phyloP scores from a whole-genome alignment of 1,284 basidiomycete species.

The Ustilago crameri region DNA sequence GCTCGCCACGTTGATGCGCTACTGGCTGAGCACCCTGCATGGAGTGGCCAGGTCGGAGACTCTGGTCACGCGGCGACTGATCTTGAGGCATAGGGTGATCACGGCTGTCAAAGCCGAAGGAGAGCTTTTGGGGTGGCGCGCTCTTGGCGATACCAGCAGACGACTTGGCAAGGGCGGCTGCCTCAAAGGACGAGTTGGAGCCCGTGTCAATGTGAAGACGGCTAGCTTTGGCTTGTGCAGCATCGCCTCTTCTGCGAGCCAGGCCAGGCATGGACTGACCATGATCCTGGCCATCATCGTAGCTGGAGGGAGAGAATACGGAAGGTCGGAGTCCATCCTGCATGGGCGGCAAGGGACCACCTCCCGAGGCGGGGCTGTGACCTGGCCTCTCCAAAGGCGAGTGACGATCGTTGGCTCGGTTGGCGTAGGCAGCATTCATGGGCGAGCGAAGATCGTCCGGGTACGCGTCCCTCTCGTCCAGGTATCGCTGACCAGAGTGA shows the following conservation, averaged over 20 bases:
- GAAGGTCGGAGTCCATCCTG: conserved; percentile 40
- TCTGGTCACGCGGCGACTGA: conserved; percentile 17
- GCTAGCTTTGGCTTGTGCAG: conserved; percentile 61
- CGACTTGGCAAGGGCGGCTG: conserved; percentile 8
- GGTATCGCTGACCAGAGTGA: conserved; percentile 27
- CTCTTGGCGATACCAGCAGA: conserved; percentile 48
- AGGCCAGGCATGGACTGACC: conserved; percentile 42
- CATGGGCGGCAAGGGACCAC: conserved; percentile 38
- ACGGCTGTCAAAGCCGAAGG: conserved; percentile 48
- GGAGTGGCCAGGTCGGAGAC: conserved; percentile 19
- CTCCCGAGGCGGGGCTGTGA: conserved; percentile 32
- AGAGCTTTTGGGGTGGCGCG: conserved; percentile 63
- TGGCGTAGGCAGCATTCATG: conserved; percentile 23
- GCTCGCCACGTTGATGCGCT: conserved; percentile 20
- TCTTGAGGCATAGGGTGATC: conserved; percentile 33
- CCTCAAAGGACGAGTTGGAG: conserved; percentile 22
- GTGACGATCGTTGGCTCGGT: conserved; percentile 28
- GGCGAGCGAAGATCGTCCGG: conserved; percentile 41
- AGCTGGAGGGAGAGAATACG: conserved; percentile 29
- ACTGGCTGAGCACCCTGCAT: conserved; percentile 14
- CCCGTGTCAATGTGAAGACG: conserved; percentile 58
- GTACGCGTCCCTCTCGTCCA: conserved; percentile 39
- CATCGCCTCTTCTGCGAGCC: conserved; percentile 61
- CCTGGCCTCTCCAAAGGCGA: conserved; percentile 34
- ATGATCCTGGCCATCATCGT: conserved; percentile 40